Conservation (phyloP, 371 early-diverging fungal species). For the Rhizopus delemar region DNA sequence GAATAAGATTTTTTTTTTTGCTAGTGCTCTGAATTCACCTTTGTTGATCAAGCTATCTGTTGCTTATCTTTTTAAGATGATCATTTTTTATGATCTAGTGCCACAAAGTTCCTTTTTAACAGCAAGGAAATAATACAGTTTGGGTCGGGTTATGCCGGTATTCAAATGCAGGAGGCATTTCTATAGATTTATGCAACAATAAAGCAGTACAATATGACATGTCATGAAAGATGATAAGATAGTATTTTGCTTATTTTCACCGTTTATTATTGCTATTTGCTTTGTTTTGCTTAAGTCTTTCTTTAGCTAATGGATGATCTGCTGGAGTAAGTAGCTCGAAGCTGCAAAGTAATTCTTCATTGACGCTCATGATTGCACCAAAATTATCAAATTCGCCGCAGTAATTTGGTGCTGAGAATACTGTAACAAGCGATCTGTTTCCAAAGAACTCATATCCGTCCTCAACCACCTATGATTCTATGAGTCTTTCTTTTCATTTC, state of each 20-base stretch:
- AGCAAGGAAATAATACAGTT: too few species aligned
- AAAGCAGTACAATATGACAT: too few species aligned
- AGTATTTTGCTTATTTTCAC: background rate
- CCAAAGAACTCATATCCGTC: slow-evolving; percentile 98
- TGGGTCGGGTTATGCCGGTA: too few species aligned
- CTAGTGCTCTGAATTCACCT: too few species aligned
- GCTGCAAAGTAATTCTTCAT: slow-evolving; percentile 86
- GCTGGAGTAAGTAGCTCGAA: slow-evolving; percentile 59
- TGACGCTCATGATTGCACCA: slow-evolving; percentile 95
- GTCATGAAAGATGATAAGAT: too few species aligned
- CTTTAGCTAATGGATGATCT: slow-evolving; percentile 34
- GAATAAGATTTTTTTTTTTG: too few species aligned
- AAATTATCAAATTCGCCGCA: slow-evolving; percentile 97
- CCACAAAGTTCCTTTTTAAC: too few species aligned
- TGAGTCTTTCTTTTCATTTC: background rate
- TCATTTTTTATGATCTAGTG: too few species aligned
- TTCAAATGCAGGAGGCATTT: too few species aligned
- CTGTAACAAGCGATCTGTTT: slow-evolving; percentile 87
- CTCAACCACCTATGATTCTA: slow-evolving; percentile 48
- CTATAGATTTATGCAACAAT: too few species aligned
- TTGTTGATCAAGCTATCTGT: too few species aligned
- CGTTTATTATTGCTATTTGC: slow-evolving; percentile 9
- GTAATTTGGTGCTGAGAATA: slow-evolving; percentile 97
- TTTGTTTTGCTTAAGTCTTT: slow-evolving; percentile 26
- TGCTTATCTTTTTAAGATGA: too few species aligned